phyloP scores from a whole-genome alignment of 768 basidiomycete species.

The Suillus bovinus region DNA sequence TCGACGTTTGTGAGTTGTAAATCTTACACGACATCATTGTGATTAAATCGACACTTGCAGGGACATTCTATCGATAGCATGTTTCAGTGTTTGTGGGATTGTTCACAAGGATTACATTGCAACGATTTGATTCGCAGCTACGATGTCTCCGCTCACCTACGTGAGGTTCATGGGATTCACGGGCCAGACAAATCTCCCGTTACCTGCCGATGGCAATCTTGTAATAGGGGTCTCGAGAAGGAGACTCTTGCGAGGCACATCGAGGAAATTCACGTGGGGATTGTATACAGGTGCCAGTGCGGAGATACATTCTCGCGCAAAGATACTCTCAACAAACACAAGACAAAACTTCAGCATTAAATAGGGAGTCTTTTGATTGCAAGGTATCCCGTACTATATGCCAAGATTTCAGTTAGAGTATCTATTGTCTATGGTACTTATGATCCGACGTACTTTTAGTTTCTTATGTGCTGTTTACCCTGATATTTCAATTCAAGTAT shows the following conservation, averaged over 20 bases:
- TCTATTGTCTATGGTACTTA: not conserved
- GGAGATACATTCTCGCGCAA: slow-evolving; percentile 18
- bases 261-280: slow-evolving; percentile 25
- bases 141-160: not conserved
- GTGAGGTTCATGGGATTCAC: too few species aligned
- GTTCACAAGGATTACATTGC: not conserved
- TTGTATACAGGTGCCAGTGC: slow-evolving; percentile 24
- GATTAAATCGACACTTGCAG: not conserved
- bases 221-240: not conserved
- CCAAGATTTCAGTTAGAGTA: not conserved
- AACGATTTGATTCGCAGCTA: not conserved
- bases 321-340: slow-evolving; percentile 22
- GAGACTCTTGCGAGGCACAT: slow-evolving; percentile 17
- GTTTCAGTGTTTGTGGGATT: not conserved
- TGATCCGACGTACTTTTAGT: not conserved
- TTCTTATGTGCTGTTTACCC: not conserved
- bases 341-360: not conserved
- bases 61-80: not conserved
- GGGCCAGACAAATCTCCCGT: not conserved
- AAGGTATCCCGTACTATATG: not conserved
- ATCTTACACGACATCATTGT: too few species aligned
- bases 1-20: not conserved
- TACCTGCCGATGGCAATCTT: not conserved
- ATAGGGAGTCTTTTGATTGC: not conserved
- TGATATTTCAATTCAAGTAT: not conserved